Base-by-base conservation (phyloP, 129 eudicot genomes). In the Centrapalus pauciflorus region DNA sequence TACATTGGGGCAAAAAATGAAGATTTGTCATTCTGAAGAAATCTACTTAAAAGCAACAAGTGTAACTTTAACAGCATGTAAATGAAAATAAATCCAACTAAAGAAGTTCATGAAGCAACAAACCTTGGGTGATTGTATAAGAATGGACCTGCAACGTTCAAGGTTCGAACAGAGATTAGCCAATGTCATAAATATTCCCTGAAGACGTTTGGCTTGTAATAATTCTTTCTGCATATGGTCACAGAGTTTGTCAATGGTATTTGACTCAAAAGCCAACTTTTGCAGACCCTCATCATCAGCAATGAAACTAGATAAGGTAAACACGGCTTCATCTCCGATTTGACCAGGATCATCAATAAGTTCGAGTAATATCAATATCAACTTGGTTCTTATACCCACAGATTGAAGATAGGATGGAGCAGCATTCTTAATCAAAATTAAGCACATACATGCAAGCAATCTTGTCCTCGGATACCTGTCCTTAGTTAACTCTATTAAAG, bases 261-360 rank as follows among this genome's bases (percentile, higher is more conserved):
- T 78, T 12, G 83, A 86, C 70, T 94, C 93, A 67, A 86, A 86
- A 32, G 97, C 99, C 62, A 84, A 61, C 51, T 80, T 82, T 54
- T 94, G 99, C 41, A 89, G 48, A 46, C 82, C 88, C 81, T 89
- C 95, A 7, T 84, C 83, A 26, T 72, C 85, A 11, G 76, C 73
- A 30, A 94, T 79, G 48, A 89, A 89, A 66, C 75, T 86, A 61
- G 88, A 85, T 48, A 94, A 73, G 19, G 88, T 88, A 79, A 86
- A 89, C 49, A 90, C 83, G 51, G 99, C 90, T 72, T 94, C 99
- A 72, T 94, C 99, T 50, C 97, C 99, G 80, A 86, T 90, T 86
- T 84, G 95, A 70, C 86, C 83, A 82, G 87, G 82, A 75, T 94
- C 99, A 72, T 89, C 90, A 56, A 89, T 78, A 81, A 94, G 99